Base-by-base conservation (phyloP, 345 rosid genomes). In the Isatis tinctoria region DNA sequence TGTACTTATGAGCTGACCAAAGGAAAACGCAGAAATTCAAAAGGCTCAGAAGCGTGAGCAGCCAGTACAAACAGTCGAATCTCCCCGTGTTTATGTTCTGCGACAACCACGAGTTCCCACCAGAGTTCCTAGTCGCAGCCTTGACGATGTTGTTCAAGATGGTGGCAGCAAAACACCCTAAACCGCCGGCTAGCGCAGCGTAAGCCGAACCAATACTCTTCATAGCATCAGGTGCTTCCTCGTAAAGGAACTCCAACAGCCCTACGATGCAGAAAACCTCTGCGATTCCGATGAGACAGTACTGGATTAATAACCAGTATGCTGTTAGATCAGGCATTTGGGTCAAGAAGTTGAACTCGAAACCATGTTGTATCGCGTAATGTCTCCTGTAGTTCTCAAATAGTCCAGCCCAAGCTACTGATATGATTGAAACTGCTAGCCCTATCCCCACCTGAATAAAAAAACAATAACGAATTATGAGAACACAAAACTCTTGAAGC, bases 191-290 rank as follows among this genome's bases (percentile, higher is more conserved):
- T 33, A 88, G 58, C 1, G 98, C 97, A 18, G 97, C 93, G 63
- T 93, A 93, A 43, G 98, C 90, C 0, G 98, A 90, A n/a, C 98
- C 98, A 65, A 90, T 86, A 59, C 97, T 93, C 83, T 87, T 93
- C 98, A 93, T 93, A 28, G 98, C 97, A 78, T 93, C 97, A 0
- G 97, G 98, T 17, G 98, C 91, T 79, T 93, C 98, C 74, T 93
- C 92, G 2, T 93, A 90, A 3, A 93, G 90, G 43, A 93, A 93
- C 73, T 93, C 97, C 53, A 93, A 37, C 48, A 90, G 78, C 36
- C 96, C 97, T 16, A 90, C 98, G 1, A 89, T 77, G 82, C 88
- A 86, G 75, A 93, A 93, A 37, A 93, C 93, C 82, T 93, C 98
- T 10, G 96, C 98, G 43, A 90, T 86, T 16, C 97, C 97, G 18